Evolutionary conservation across 1,284 basidiomycete species (phyloP).

Genomic region (Phenoliferia sp.): DNA sequence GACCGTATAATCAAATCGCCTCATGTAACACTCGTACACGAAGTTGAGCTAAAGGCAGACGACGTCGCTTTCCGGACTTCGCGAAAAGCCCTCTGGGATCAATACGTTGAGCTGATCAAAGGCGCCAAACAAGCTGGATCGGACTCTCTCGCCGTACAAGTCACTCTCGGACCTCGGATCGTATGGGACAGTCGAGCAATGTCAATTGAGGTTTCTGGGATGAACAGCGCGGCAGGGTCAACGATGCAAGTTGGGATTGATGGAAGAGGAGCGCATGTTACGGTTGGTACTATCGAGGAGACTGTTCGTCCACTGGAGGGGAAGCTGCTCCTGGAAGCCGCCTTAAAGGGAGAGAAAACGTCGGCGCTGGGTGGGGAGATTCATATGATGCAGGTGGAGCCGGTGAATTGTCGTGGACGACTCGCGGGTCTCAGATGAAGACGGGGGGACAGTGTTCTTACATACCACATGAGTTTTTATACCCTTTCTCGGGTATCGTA

Average conservation of each 20-base stretch:
- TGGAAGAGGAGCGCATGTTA: slow-evolving; percentile 58
- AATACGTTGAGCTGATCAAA: slow-evolving; percentile 7
- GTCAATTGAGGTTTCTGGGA: slow-evolving; percentile 51
- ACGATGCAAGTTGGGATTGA: slow-evolving; percentile 27
- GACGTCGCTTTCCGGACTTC: neutral
- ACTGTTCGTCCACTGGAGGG: slow-evolving; percentile 67
- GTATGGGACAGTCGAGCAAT: slow-evolving; percentile 77
- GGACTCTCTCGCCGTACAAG: slow-evolving; percentile 58
- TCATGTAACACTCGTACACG: slow-evolving; percentile 84
- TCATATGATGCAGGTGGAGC: slow-evolving; percentile 13
- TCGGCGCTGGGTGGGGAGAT: slow-evolving; percentile 30
- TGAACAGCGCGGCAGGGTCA: slow-evolving; percentile 3
- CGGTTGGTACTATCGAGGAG: slow-evolving; percentile 66
- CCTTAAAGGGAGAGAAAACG: slow-evolving; percentile 47
- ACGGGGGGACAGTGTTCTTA: neutral
- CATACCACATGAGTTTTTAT: no score
- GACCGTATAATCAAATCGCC: slow-evolving; percentile 59
- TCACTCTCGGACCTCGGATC: slow-evolving; percentile 53
- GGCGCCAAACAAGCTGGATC: slow-evolving; percentile 54
- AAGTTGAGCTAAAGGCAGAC: slow-evolving; percentile 50
- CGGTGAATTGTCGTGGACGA: slow-evolving; percentile 15
- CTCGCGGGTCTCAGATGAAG: slow-evolving; percentile 27
- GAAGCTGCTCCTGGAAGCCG: slow-evolving; percentile 56
- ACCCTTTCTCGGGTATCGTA: no score
- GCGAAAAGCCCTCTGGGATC: slow-evolving; percentile 23